A percentile compares a stretch with the other conserved stretches of the same genome.
These are phyloP conservation scores for Brassica nigra DNA, from an alignment of 345 rosid genomes.

Conservation along the genomic window DNA sequence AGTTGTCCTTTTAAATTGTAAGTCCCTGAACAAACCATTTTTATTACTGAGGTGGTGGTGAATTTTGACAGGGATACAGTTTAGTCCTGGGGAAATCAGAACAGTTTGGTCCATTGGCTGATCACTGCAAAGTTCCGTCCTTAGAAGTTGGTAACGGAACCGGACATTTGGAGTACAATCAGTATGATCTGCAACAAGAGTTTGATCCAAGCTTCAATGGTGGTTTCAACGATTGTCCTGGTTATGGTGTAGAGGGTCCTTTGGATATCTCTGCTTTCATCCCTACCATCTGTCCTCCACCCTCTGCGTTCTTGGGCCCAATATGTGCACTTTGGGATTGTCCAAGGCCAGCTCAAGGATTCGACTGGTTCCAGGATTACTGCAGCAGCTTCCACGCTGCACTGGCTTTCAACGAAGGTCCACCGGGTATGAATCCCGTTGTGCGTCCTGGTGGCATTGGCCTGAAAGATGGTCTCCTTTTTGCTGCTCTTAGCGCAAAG, in stretches of 20 bases:
- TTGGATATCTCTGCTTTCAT: slow-evolving; percentile 58
- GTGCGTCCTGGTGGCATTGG: slow-evolving; percentile 91
- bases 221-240: slow-evolving; percentile 46
- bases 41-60: not conserved
- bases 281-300: slow-evolving; percentile 74
- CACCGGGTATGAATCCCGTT: slow-evolving; percentile 89
- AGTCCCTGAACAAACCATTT: too few relatives aligned
- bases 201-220: slow-evolving; percentile 61
- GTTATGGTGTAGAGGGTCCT: slow-evolving; percentile 53
- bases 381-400: slow-evolving; percentile 93
- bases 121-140: slow-evolving; percentile 58
- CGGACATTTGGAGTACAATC: slow-evolving; percentile 57
- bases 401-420: slow-evolving; percentile 86
- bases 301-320: slow-evolving; percentile 96
- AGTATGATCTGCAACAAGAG: slow-evolving; percentile 68
- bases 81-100: slow-evolving; percentile 63
- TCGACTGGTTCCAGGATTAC: slow-evolving; percentile 83
- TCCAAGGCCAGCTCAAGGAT: slow-evolving; percentile 89
- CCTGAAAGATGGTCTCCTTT: slow-evolving; percentile 84
- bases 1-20: slow-evolving; percentile 4
- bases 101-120: slow-evolving; percentile 50
- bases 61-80: slow-evolving; percentile 54
- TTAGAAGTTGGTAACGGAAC: slow-evolving; percentile 48
- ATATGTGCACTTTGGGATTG: slow-evolving; percentile 99
- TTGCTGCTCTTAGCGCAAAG: slow-evolving; percentile 84